Conservation (phyloP, 371 early-diverging fungal genomes). For the Actinomucor elegans region DNA sequence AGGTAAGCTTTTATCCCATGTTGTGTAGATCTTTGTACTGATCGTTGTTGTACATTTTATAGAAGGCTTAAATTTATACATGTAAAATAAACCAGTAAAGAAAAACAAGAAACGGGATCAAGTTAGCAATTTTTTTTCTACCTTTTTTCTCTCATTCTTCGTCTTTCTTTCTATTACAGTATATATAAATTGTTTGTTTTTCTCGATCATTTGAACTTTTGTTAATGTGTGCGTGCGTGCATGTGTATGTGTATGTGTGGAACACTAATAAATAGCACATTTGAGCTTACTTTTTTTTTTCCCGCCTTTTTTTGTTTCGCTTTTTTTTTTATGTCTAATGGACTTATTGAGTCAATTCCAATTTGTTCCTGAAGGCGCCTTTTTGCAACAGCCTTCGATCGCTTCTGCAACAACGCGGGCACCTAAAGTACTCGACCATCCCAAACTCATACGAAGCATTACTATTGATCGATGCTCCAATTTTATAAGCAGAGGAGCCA, state of each 20-base stretch:
- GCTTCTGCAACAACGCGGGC: neutral
- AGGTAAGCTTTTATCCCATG: conserved; percentile 20
- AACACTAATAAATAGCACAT: too few species aligned
- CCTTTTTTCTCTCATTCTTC: too few species aligned
- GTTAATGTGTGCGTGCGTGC: neutral
- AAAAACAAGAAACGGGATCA: too few species aligned
- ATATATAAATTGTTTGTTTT: neutral
- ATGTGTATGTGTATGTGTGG: neutral
- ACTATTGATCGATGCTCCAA: conserved; percentile 51
- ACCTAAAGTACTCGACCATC: conserved; percentile 34
- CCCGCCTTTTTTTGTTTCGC: neutral
- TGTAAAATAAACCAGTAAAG: conserved; percentile 1
- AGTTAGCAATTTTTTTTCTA: too few species aligned
- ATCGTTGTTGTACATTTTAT: neutral
- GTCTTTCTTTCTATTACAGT: too few species aligned
- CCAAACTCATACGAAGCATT: conserved; percentile 44
- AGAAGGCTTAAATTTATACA: conserved; percentile 11
- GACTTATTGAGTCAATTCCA: conserved; percentile 14
- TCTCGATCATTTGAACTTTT: too few species aligned
- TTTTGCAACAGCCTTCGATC: neutral
- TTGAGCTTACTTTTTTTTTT: too few species aligned
- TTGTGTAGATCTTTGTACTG: too few species aligned
- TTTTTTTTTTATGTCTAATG: neutral
- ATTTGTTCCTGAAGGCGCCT: neutral
- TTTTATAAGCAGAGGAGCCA: conserved; percentile 46